Conservation (phyloP, 352 stramenopile genomes). For the Plasmopara halstedii region DNA sequence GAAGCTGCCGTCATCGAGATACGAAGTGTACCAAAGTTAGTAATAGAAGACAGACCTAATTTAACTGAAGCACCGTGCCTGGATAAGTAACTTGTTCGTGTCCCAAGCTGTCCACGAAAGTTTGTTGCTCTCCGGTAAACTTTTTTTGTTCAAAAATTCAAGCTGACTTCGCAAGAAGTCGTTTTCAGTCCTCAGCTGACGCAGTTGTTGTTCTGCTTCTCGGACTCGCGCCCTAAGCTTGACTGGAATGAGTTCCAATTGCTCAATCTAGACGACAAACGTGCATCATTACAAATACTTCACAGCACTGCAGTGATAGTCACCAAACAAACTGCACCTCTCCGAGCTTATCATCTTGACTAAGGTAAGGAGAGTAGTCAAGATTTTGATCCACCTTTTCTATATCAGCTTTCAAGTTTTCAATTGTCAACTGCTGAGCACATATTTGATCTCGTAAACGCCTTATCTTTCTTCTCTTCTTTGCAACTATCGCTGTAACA, state of each 20-base stretch:
- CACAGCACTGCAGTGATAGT: neutral
- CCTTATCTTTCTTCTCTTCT: constrained; percentile 37
- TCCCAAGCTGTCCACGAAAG: constrained; percentile 7
- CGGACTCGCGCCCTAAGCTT: constrained; percentile 5
- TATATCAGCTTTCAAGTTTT: constrained; percentile 49
- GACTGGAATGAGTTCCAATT: constrained; percentile 15
- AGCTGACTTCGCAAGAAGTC: constrained; percentile 14
- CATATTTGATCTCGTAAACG: constrained; percentile 42
- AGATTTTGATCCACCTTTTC: constrained; percentile 11
- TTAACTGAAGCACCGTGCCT: constrained; percentile 5
- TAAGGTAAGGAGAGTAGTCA: constrained; percentile 1
- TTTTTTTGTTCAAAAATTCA: constrained; percentile 1
- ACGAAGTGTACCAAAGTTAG: neutral
- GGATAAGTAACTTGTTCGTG: constrained; percentile 13
- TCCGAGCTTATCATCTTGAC: constrained; percentile 23
- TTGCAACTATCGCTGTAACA: constrained; percentile 29
- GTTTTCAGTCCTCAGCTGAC: constrained; percentile 10
- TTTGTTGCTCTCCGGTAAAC: neutral
- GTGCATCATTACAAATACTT: neutral
- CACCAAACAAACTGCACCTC: constrained; percentile 22
- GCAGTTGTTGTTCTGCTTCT: constrained; percentile 8
- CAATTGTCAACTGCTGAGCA: constrained; percentile 46
- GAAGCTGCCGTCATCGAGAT: constrained; percentile 10
- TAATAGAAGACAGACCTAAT: neutral
- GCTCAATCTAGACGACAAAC: constrained; percentile 14